phyloP scores from a whole-genome alignment of 179 eudicot species.

The Carnegiea gigantea region DNA sequence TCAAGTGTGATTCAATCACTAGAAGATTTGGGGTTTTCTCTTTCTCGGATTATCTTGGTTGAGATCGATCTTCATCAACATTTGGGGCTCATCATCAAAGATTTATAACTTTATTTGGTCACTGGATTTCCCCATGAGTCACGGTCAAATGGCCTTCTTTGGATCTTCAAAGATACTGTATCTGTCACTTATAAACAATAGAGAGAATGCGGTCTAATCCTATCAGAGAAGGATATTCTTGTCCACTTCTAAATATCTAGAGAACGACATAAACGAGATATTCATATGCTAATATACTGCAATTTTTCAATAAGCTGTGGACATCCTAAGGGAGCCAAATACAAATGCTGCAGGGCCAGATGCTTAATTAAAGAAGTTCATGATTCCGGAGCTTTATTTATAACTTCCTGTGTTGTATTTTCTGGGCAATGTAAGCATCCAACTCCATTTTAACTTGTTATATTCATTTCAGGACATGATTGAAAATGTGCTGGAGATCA shows the following conservation, averaged over 20 bases:
- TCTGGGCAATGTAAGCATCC: background rate
- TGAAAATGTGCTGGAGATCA: conserved; percentile 96
- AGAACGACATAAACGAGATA: background rate
- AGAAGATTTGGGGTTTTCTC: too few relatives aligned
- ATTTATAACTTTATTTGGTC: too few relatives aligned
- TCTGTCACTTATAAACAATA: background rate
- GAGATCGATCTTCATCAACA: too few relatives aligned
- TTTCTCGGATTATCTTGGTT: too few relatives aligned
- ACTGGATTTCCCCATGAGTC: too few relatives aligned
- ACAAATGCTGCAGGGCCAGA: background rate
- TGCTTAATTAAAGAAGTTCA: background rate
- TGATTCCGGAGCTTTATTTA: background rate
- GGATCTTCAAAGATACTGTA: background rate
- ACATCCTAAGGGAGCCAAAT: background rate
- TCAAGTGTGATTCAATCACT: too few relatives aligned
- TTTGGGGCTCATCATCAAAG: too few relatives aligned
- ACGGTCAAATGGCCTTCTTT: background rate
- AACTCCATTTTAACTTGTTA: background rate
- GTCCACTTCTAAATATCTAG: background rate
- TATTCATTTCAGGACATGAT: conserved; percentile 82
- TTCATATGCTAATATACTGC: background rate
- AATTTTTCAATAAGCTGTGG: background rate
- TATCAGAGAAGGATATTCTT: background rate
- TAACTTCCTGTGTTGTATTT: background rate
- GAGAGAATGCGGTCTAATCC: background rate